A percentile compares a stretch with the other conserved stretches of the same genome.
Conservation (phyloP, 2,329 filamentous ascomycete genomes). For the Bipolaris gigantea region DNA sequence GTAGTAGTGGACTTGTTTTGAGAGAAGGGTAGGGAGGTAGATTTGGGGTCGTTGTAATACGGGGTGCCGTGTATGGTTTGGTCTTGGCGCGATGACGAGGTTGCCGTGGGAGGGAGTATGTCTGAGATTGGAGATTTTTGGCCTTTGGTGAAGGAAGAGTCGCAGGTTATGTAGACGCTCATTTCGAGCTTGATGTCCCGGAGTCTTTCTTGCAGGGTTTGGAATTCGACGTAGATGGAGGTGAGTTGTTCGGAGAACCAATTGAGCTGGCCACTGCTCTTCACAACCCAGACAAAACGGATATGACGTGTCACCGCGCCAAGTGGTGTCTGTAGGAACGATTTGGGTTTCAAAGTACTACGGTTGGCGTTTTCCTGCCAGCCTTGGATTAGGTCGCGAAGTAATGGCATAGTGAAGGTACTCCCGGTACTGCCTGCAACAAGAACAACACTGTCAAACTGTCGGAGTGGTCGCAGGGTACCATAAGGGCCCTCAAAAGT, state of each 20-base stretch:
- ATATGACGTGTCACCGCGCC: slow-evolving; percentile 53
- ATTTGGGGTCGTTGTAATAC: slow-evolving; percentile 18
- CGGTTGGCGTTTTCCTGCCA: slow-evolving; percentile 43
- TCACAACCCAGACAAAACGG: slow-evolving; percentile 63
- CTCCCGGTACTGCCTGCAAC: slow-evolving; percentile 63
- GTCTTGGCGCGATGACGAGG: neutral
- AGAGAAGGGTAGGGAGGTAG: slow-evolving; percentile 1
- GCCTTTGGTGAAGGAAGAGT: slow-evolving; percentile 51
- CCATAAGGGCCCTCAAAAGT: slow-evolving; percentile 61
- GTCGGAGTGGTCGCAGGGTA: slow-evolving; percentile 53
- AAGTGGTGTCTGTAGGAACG: slow-evolving; percentile 22
- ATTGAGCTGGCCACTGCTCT: slow-evolving; percentile 54
- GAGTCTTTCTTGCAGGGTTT: slow-evolving; percentile 41
- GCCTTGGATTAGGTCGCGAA: slow-evolving; percentile 58
- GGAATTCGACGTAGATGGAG: slow-evolving; percentile 49
- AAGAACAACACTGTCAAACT: slow-evolving; percentile 64
- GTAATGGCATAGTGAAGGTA: slow-evolving; percentile 59
- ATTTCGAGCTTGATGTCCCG: slow-evolving; percentile 53
- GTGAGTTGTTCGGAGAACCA: slow-evolving; percentile 59
- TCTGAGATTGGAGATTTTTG: slow-evolving; percentile 37
- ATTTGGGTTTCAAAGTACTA: neutral
- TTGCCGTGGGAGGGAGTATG: slow-evolving; percentile 14
- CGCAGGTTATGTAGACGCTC: slow-evolving; percentile 59
- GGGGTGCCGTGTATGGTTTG: slow-evolving; percentile 19
- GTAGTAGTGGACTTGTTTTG: slow-evolving; percentile 20